phyloP scores from a whole-genome alignment of 805 yeast species.

The Priceomyces medius region DNA sequence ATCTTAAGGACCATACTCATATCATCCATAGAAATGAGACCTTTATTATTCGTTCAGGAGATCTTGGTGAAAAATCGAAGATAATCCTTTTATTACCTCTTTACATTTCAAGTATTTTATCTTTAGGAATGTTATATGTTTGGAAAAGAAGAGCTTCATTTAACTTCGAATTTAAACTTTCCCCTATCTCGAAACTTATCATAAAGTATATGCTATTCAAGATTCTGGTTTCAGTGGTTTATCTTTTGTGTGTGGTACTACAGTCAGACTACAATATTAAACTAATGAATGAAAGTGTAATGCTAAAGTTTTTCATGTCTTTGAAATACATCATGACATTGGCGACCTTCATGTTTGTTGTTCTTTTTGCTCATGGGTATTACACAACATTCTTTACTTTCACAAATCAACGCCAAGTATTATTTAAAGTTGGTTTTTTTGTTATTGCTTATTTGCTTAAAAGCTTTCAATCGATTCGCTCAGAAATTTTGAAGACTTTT shows the following conservation, averaged over 20 bases:
- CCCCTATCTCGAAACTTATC: not conserved
- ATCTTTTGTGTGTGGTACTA: not conserved
- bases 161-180: not conserved
- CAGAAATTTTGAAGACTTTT: not conserved
- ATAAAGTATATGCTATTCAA: not conserved
- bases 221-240: not conserved
- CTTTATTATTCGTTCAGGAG: too few relatives aligned
- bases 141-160: not conserved
- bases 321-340: not conserved
- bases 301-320: not conserved
- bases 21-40: too few relatives aligned
- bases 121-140: not conserved
- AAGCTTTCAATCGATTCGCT: not conserved
- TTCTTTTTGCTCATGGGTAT: not conserved
- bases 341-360: not conserved
- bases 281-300: not conserved
- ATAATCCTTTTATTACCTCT: not conserved
- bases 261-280: not conserved
- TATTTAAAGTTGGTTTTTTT: not conserved
- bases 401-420: not conserved
- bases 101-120: not conserved
- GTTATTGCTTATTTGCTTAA: not conserved
- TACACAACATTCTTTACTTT: not conserved
- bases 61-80: not conserved
- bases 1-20: too few relatives aligned